phyloP scores from a whole-genome alignment of 2,329 filamentous ascomycete species.

The Monosporascus ibericus region DNA sequence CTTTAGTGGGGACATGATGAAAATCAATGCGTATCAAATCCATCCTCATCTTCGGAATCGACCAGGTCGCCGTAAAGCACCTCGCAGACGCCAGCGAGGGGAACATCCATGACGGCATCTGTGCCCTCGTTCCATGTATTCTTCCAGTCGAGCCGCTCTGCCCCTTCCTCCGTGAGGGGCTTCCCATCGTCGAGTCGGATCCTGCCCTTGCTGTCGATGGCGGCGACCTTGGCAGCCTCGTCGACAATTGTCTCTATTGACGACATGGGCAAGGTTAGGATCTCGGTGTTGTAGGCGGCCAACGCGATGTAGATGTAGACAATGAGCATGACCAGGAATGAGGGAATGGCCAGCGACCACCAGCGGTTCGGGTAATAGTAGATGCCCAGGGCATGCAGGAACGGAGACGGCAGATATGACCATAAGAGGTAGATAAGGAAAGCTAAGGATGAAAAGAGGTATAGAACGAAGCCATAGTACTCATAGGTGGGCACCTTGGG shows the following conservation, averaged over 20 bases:
- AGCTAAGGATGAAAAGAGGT: slow-evolving; percentile 76
- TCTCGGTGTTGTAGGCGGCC: slow-evolving; percentile 82
- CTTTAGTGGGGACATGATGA: background rate
- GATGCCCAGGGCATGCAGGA: slow-evolving; percentile 88
- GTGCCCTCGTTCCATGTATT: slow-evolving; percentile 86
- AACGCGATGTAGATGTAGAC: slow-evolving; percentile 93
- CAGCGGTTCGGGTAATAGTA: slow-evolving; percentile 96
- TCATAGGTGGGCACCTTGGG: slow-evolving; percentile 98
- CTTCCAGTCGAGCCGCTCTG: slow-evolving; percentile 59
- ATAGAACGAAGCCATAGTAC: slow-evolving; percentile 97
- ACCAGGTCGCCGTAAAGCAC: slow-evolving; percentile 68
- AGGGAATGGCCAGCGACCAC: slow-evolving; percentile 92
- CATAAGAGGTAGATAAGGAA: slow-evolving; percentile 72
- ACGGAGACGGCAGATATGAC: slow-evolving; percentile 87
- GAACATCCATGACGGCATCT: slow-evolving; percentile 95
- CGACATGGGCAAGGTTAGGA: slow-evolving; percentile 73
- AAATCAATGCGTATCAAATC: slow-evolving; percentile 8
- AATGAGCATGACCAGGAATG: slow-evolving; percentile 81
- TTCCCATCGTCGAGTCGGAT: slow-evolving; percentile 33
- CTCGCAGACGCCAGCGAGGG: slow-evolving; percentile 90
- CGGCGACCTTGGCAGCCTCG: slow-evolving; percentile 78
- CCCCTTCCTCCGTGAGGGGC: slow-evolving; percentile 27
- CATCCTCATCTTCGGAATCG: slow-evolving; percentile 14
- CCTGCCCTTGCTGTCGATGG: slow-evolving; percentile 65
- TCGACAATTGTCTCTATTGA: slow-evolving; percentile 89